These are phyloP conservation scores for Yarrowia hollandica DNA, from an alignment of 805 yeast genomes.

Conservation along the genomic window DNA sequence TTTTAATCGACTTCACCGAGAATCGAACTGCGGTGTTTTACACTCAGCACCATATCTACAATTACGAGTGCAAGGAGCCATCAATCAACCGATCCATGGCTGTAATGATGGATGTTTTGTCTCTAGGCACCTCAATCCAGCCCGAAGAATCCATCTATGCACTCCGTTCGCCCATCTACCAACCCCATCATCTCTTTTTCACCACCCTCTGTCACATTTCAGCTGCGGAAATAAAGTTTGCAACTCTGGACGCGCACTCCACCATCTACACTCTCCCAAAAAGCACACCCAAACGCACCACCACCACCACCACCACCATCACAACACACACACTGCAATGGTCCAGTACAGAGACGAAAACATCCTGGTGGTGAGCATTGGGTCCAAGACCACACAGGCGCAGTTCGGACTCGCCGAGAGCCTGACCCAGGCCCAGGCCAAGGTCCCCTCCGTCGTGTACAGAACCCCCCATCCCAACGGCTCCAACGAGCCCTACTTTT, in stretches of 20 bases:
- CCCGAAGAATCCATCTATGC: no score
- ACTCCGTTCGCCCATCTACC: no score
- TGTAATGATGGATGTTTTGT: no score
- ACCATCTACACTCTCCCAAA: slow-evolving; percentile 8
- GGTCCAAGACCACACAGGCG: slow-evolving; percentile 70
- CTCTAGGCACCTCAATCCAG: no score
- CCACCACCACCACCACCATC: neutral
- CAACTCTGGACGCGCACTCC: slow-evolving; percentile 17
- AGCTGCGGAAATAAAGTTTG: no score
- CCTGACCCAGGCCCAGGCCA: slow-evolving; percentile 70
- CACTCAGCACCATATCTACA: no score
- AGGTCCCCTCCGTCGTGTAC: slow-evolving; percentile 77
- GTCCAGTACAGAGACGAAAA: slow-evolving; percentile 45
- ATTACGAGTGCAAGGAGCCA: no score
- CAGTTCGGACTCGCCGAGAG: slow-evolving; percentile 77
- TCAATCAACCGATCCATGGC: no score
- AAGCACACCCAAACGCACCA: neutral
- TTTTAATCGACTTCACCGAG: no score
- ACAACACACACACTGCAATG: slow-evolving; percentile 35
- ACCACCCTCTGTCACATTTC: no score
- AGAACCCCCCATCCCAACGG: slow-evolving; percentile 36
- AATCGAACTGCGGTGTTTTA: no score
- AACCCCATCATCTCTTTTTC: no score
- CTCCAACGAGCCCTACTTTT: slow-evolving; percentile 39
- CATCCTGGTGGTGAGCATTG: slow-evolving; percentile 49